A percentile compares a stretch with the other conserved stretches of the same genome.
phyloP scores from a whole-genome alignment of 2,329 filamentous ascomycete genomes.

The Aspergillus aculeatinus region DNA sequence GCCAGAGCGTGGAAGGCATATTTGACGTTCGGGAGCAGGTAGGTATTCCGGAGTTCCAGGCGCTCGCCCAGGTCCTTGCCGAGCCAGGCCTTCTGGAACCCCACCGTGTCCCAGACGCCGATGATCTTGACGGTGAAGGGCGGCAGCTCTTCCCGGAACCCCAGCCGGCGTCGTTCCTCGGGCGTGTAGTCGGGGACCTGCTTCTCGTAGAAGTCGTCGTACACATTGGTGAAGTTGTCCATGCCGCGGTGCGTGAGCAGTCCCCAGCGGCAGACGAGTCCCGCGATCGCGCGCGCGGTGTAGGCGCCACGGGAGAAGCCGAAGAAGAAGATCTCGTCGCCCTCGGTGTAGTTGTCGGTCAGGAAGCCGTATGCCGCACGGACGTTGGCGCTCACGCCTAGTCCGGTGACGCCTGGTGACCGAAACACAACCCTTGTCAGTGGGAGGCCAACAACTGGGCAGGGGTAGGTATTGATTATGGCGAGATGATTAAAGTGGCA shows the following conservation, averaged over 20 bases:
- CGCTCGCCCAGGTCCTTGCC: conserved; percentile 19
- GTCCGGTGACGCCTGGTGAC: conserved; percentile 16
- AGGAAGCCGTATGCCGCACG: conserved; percentile 46
- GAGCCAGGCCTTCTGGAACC: conserved; percentile 22
- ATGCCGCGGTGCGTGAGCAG: conserved; percentile 40
- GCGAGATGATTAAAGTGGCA: too few species aligned
- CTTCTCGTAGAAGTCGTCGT: conserved; percentile 23
- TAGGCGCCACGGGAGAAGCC: conserved; percentile 51
- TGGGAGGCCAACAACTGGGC: too few species aligned
- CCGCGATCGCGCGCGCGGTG: conserved; percentile 48
- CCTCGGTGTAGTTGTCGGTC: conserved; percentile 53
- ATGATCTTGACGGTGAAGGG: conserved; percentile 41
- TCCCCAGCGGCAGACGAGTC: conserved; percentile 47
- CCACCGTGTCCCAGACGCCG: conserved; percentile 49
- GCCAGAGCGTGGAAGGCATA: conserved; percentile 49
- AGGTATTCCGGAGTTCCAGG: conserved; percentile 41
- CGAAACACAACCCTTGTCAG: not conserved
- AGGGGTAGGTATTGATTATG: too few species aligned
- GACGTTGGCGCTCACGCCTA: conserved; percentile 26
- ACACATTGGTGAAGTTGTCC: conserved; percentile 26
- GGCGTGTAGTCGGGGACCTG: conserved; percentile 8
- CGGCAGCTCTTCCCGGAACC: conserved; percentile 17
- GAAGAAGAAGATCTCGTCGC: conserved; percentile 52
- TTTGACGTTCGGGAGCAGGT: conserved; percentile 39
- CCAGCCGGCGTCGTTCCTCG: conserved; percentile 13